Conservation (phyloP, 768 basidiomycete genomes). For the Zangia roseola region DNA sequence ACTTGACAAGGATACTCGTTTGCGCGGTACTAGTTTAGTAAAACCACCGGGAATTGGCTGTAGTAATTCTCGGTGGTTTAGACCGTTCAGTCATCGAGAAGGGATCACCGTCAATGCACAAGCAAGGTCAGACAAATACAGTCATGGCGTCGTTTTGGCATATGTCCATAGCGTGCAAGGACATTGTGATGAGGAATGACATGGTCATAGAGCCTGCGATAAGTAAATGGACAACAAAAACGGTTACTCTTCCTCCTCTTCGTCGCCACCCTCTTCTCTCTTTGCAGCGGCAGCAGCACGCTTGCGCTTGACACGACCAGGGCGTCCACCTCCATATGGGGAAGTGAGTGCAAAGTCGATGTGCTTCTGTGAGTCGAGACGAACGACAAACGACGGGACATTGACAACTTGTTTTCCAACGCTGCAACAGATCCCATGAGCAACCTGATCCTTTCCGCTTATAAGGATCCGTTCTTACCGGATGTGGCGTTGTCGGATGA, state of each 20-base stretch:
- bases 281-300: slow-evolving; percentile 90
- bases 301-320: slow-evolving; percentile 99
- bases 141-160: slow-evolving; percentile 29
- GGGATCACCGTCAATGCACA: not conserved
- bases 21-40: too few relatives aligned
- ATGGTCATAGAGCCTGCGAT: slow-evolving; percentile 28
- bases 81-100: too few relatives aligned
- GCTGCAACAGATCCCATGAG: slow-evolving; percentile 37
- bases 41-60: too few relatives aligned
- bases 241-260: slow-evolving; percentile 83
- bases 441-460: not conserved
- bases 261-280: slow-evolving; percentile 87
- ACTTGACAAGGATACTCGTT: too few relatives aligned
- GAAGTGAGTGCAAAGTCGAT: slow-evolving; percentile 98
- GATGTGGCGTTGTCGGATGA: slow-evolving; percentile 98
- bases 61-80: too few relatives aligned
- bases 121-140: slow-evolving; percentile 7
- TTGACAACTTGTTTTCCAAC: slow-evolving; percentile 99
- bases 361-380: slow-evolving; percentile 99
- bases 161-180: slow-evolving; percentile 31
- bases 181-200: slow-evolving; percentile 27
- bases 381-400: slow-evolving; percentile 97
- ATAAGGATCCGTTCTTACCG: slow-evolving; percentile 54
- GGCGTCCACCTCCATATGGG: slow-evolving; percentile 91
- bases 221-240: slow-evolving; percentile 21